phyloP scores from a whole-genome alignment of 2,329 filamentous ascomycete genomes.

The Cytospora piceicola region DNA sequence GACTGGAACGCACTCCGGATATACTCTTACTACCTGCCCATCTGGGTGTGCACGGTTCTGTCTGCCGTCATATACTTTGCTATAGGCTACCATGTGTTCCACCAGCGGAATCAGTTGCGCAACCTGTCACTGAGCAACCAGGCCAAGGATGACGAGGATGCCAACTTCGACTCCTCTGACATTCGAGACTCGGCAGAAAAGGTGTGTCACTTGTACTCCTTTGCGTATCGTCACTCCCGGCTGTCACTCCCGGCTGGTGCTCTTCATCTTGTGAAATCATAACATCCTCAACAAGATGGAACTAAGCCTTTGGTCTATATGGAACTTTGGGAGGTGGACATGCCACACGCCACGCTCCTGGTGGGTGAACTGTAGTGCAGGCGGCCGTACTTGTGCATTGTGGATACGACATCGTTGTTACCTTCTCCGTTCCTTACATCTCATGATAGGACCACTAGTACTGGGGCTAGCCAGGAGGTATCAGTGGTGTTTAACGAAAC shows the following conservation, averaged over 20 bases:
- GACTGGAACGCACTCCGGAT: conserved; percentile 61
- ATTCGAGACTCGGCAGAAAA: conserved; percentile 30
- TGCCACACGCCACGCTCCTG: neutral
- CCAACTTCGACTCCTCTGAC: conserved; percentile 32
- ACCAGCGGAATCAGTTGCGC: conserved; percentile 57
- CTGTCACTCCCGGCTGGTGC: conserved; percentile 10
- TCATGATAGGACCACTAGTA: neutral
- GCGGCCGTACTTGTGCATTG: neutral
- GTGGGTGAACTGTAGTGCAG: neutral
- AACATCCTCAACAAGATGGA: neutral
- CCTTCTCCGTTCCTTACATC: neutral
- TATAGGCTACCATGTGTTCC: conserved; percentile 64
- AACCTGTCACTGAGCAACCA: conserved; percentile 57
- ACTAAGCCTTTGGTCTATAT: neutral
- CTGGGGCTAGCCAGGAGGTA: neutral
- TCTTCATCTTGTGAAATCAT: neutral
- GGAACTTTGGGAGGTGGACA: neutral
- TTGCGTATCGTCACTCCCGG: conserved; percentile 23
- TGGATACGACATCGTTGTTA: neutral
- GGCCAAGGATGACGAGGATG: conserved; percentile 37
- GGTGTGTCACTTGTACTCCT: conserved; percentile 21
- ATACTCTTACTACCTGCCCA: conserved; percentile 64
- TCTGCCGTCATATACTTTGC: conserved; percentile 59
- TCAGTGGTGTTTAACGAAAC: conserved; percentile 17
- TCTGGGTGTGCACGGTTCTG: conserved; percentile 62